Evolutionary conservation across 371 early-diverging fungal genomes (phyloP), one percentile per base, ranked within the genome.

Genomic region (Chytridiales sp.): DNA sequence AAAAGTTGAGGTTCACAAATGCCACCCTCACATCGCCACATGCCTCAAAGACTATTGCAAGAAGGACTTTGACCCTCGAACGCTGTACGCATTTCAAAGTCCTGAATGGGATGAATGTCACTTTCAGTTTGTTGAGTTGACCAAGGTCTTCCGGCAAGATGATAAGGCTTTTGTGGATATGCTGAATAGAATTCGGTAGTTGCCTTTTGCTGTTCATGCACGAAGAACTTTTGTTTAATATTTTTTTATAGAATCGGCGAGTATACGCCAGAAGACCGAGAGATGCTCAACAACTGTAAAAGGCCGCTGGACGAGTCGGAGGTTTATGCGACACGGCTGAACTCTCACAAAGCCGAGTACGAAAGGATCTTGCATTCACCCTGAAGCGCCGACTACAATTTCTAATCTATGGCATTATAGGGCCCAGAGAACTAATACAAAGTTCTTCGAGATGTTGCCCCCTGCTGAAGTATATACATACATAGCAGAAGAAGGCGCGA

Each of bases 121-220:
- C 29, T 48, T 69, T 31, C 27, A 46, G 26, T 55, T 46, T n/a
- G 48, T 67, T 2, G 65, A 73, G 63, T 62, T 77, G 11, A 67
- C 49, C 19, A 39, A 53, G 40, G 54, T 73, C 0, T 77, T 69
- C 48, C 68, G 78, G 19, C 78, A 77, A 61, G 48, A 9, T 6
- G 74, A 77, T 59, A n/a, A 15, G 2, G 38, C 21, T 15, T 77
- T 77, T 57, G 61, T 77, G 9, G 4, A 21, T 1, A 30, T 77
- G 30, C 56, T 77, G 34, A 70, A 76, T 49, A 58, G 70, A 32
- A 59, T 76, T 17, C 66, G 76, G 15, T 29, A 29, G 17, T n/a
- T n/a, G n/a, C n/a, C n/a, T n/a, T n/a, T n/a, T n/a, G n/a, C n/a
- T n/a, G n/a, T n/a, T n/a, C n/a, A n/a, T n/a, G n/a, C n/a, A n/a